Base-by-base conservation (phyloP, 768 basidiomycete species). In the Tricholomella constricta region DNA sequence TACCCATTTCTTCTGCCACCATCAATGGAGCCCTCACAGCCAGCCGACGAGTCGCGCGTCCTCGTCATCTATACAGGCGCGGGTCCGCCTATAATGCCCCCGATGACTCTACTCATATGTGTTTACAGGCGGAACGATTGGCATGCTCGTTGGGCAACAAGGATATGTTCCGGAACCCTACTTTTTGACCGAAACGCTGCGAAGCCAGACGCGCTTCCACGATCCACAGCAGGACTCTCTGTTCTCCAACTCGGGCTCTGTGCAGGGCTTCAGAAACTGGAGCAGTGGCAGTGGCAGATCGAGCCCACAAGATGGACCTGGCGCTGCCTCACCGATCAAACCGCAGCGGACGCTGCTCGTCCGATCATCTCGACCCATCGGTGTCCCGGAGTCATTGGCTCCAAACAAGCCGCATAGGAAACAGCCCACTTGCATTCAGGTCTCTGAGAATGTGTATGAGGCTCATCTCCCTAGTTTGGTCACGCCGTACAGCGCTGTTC, bases 141-240 rank as follows among this genome's bases (percentile, higher is more conserved):
- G 90, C 15, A 92, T 92, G 89, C 84, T 92, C 40, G 79, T 89
- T 31, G 84, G 86, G 29, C 75, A 85, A 29, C 80, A 83, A 54
- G 88, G 89, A 56, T 91, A 90, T 64, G 85, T 89, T 19, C 89
- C 92, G 11, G 93, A 94, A 63, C 91, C 91, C 0, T 87, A 86
- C 61, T 94, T 93, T 66, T 74, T 95, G 56, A 92, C 91, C 5
- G 88, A 92, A 68, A 91, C 87, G 0, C 80, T 96, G 25, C 76
- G 81, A 60, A 86, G 86, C 59, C 91, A 94, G 69, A 82, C 82
- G 34, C 84, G 95, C 11, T 98, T 98, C 63, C 91, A 98, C 69
- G 95, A 98, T 59, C 95, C 94, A 3, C 71, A 85, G 20, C 88
- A 90, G 66, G 86, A 91, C 54, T 94, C 93, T 1, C 72, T 96